Percentiles rank a stretch among this genome's conserved stretches.
These are phyloP conservation scores for Daldinia grandis DNA, from an alignment of 495 filamentous ascomycete species.

Conservation along the genomic window DNA sequence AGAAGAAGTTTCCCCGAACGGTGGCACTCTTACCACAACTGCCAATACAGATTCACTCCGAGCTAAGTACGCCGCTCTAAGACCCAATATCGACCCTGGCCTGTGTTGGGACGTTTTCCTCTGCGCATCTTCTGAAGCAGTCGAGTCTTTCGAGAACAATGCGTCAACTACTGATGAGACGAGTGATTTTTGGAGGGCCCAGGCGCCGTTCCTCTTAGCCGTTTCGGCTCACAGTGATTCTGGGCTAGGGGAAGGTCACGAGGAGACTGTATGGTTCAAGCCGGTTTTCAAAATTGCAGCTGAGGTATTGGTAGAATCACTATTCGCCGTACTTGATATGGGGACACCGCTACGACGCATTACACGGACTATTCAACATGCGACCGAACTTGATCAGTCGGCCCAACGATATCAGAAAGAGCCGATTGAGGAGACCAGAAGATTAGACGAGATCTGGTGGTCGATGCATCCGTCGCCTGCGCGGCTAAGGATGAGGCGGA, in stretches of 20 bases:
- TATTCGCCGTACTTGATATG: not conserved
- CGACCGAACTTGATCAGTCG: not conserved
- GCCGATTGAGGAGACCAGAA: not conserved
- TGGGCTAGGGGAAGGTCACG: not conserved
- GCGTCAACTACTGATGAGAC: not conserved
- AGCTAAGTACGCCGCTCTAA: not conserved
- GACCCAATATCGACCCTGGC: not conserved
- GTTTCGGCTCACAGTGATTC: not conserved
- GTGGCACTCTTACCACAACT: not conserved
- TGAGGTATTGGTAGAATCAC: not conserved
- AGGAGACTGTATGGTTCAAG: not conserved
- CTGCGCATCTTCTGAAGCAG: conserved; percentile 1
- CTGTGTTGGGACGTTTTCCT: not conserved
- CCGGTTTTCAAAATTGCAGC: not conserved
- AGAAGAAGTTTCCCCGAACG: not conserved
- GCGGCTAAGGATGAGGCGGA: conserved; percentile 1
- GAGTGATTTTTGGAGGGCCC: not conserved
- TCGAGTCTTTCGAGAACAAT: not conserved
- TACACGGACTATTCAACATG: not conserved
- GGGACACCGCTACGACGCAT: not conserved
- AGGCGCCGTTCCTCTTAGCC: not conserved
- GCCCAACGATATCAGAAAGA: not conserved
- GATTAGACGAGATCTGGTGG: not conserved
- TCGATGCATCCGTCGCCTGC: conserved; percentile 7
- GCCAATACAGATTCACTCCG: not conserved